Conservation (phyloP, 176 grass and related monocot species). For the Saccharum spontaneum region DNA sequence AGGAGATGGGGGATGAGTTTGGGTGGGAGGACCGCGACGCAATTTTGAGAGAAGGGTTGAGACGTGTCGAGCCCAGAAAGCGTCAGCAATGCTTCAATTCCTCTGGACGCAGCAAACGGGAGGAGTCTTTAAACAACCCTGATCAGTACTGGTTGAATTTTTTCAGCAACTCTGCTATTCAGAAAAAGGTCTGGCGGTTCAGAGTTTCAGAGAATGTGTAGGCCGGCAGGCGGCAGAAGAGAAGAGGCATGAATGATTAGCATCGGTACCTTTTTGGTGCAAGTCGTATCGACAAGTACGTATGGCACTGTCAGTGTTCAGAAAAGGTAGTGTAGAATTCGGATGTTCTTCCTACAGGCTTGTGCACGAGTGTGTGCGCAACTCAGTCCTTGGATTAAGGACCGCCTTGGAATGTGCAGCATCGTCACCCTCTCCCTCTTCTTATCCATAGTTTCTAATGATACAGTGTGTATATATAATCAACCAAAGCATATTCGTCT, state of each 20-base stretch:
- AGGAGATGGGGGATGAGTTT: too few relatives aligned
- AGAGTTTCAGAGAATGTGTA: constrained; percentile 6
- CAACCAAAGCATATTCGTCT: neutral
- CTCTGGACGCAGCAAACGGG: too few relatives aligned
- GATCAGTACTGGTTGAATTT: neutral
- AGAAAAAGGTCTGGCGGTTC: neutral
- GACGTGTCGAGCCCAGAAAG: too few relatives aligned
- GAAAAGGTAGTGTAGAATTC: constrained; percentile 10
- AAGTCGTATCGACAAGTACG: constrained; percentile 1
- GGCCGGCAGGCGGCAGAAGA: neutral
- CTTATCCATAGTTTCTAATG: neutral
- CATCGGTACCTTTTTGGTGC: neutral
- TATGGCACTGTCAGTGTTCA: constrained; percentile 1
- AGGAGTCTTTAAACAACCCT: too few relatives aligned
- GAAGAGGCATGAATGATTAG: neutral
- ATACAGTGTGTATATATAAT: neutral
- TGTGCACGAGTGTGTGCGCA: constrained; percentile 17
- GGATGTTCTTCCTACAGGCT: neutral
- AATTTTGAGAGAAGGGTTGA: too few relatives aligned
- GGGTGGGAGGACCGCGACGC: too few relatives aligned
- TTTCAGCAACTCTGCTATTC: neutral
- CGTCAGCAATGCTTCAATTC: too few relatives aligned
- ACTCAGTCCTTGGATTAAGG: constrained; percentile 33
- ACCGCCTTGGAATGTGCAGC: constrained; percentile 31
- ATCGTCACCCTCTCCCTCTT: neutral